Conservation (phyloP, 2,329 filamentous ascomycete species). For the Pleomassaria siparia region DNA sequence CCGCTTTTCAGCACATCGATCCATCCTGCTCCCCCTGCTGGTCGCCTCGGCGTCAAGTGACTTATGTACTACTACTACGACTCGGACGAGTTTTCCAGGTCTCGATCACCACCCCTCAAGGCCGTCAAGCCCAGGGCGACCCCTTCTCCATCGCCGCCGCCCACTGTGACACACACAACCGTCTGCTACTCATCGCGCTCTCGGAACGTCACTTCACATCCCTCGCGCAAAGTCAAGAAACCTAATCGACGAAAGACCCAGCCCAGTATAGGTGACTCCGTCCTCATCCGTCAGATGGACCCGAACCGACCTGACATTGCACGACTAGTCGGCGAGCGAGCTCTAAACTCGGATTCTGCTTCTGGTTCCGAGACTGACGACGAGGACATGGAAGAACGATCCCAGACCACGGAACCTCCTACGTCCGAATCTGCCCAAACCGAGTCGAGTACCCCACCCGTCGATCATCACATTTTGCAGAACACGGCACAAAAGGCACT, state of each 20-base stretch:
- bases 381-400: slow-evolving; percentile 39
- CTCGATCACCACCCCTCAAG: slow-evolving; percentile 46
- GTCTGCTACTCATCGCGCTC: slow-evolving; percentile 20
- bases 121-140: slow-evolving; percentile 48
- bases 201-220: slow-evolving; percentile 45
- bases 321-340: slow-evolving; percentile 55
- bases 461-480: slow-evolving; percentile 18
- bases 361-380: slow-evolving; percentile 51
- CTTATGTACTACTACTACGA: slow-evolving; percentile 48
- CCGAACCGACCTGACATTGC: slow-evolving; percentile 68
- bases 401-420: slow-evolving; percentile 13
- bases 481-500: slow-evolving; percentile 23
- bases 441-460: slow-evolving; percentile 9
- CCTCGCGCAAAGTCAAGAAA: slow-evolving; percentile 48
- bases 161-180: slow-evolving; percentile 27
- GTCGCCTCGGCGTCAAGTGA: slow-evolving; percentile 22
- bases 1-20: slow-evolving; percentile 8
- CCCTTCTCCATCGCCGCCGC: slow-evolving; percentile 56
- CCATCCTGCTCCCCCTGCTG: slow-evolving; percentile 8
- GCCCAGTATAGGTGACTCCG: slow-evolving; percentile 64
- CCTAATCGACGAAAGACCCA: slow-evolving; percentile 57
- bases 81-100: slow-evolving; percentile 51
- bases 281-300: slow-evolving; percentile 66
- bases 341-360: slow-evolving; percentile 51
- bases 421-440: slow-evolving; percentile 6